Evolutionary conservation across 345 rosid genomes (phyloP), one percentile per base, ranked within the genome.

Genomic region (Hirschfeldia incana): DNA sequence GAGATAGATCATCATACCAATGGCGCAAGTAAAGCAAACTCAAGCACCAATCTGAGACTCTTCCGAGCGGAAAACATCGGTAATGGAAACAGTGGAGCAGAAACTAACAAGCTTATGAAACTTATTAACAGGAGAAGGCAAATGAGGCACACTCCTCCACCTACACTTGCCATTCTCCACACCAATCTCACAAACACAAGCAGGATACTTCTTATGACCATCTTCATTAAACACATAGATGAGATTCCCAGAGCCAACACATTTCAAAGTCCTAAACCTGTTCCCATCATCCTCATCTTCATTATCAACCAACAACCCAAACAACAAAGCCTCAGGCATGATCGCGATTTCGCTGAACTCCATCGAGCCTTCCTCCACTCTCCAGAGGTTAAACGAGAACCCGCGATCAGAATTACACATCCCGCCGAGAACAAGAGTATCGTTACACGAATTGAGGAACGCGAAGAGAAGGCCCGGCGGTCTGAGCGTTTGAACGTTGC

Each of bases 81-180:
- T 78, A 69, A 86, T 82, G 0, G 90, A 86, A 30, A 91, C 88
- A 0, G 82, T 76, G 5, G 98, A 94, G 70, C 91, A 90, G 66
- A 90, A 94, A 82, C 90, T 89, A 76, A 92, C 83, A 77, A 94
- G 91, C 74, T 91, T 90, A 75, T 90, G 98, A 72, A 91, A 92
- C 86, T 94, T 86, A 68, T 91, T 94, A 30, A 94, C 92, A 2
- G 91, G 95, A 3, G 84, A 90, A 15, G 94, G 90, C 87, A 90
- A 83, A 7, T 28, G 85, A 15, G 97, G 98, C 63, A 94, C 63
- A 80, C 85, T 89, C 84, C 92, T 86, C 98, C 98, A 91, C 65
- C 84, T 83, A 69, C 87, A 88, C 12, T 72, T 80, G 0, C 80
- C 85, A 8, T 80, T 51, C 15, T 83, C 84, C 3, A 80, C 74